Evolutionary conservation across 345 rosid species (phyloP), one percentile per base, ranked within the genome.

Genomic region (Euclidium syriacum): DNA sequence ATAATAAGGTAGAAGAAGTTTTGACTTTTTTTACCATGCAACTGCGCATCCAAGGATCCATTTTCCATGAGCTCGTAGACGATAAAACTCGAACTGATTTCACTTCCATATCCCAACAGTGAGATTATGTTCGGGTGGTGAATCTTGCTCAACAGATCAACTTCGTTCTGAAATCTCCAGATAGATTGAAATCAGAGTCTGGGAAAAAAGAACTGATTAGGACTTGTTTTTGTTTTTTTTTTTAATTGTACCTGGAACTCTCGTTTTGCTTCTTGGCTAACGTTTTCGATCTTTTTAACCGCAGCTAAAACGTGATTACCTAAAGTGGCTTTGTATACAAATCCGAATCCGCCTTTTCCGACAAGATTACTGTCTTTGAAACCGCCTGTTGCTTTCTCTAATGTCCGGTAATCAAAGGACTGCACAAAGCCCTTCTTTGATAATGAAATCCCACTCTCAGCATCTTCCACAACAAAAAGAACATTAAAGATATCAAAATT

Each of bases 181-280:
- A 29, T 5, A 9, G 8, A 29, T 29, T 9, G n/a, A n/a, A 69
- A 60, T 35, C 26, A 27, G 2, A 69, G 34, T 62, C 67, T 36
- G 50, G 33, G 15, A 15, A 39, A 22, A 53, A 6, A 20, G 58
- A 36, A n/a, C 15, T 32, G 25, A 10, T 17, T 25, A 26, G 8
- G 17, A 47, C 30, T 48, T 22, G 35, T 14, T 5, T 49, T n/a
- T 34, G 5, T 23, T n/a, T 8, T n/a, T 1, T 63, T n/a, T n/a
- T n/a, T n/a, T n/a, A n/a, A n/a, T n/a, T n/a, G n/a, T n/a, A 94
- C 99, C 97, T 94, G 82, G 72, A 85, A 90, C 73, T 85, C 97
- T 79, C 64, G 78, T 39, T 76, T 72, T 33, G 88, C 97, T 74
- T 85, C 97, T 20, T 80, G 87, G 54, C 57, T 79, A 43, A 58